Base-by-base conservation (phyloP, 306 rosid species). In the Phaseolus lunatus region DNA sequence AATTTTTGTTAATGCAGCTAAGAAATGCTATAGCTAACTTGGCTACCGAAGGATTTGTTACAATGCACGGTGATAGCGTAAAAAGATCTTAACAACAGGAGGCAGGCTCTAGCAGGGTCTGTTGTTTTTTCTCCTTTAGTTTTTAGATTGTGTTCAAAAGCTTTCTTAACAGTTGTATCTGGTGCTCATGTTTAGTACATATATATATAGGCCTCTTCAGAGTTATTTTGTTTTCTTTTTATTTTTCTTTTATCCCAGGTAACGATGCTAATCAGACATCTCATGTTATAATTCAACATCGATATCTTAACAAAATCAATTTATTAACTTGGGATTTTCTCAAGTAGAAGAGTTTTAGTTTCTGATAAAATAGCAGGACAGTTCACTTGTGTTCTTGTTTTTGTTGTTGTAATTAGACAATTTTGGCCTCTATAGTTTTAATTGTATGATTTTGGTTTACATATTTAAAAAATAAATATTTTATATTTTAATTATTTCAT, bases 11-110 rank as follows among this genome's bases (percentile, higher is more conserved):
- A 71, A 66, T 78, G 65, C 97, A 95, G 97, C 83, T 90, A 43
- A 92, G 88, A 86, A 92, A 79, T 72, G 92, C 96, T 24, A 80
- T 87, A 18, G 35, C 90, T 26, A 89, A 89, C 15, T 92, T 95
- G 0, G 90, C 96, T 44, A 78, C 87, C 52, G 98, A 95, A 81
- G 97, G 98, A 77, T 89, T 90, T 79, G 90, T 89, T 43, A 80
- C 84, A 35, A 43, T 88, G 84, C 91, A 85, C 12, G 98, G 97
- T 3, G 98, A 95, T 86, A 85, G 68, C 76, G 64, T 95, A 12
- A 92, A 85, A 77, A 86, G 97, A 86, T 68, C 95, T 8, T 95
- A 90, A 92, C 52, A 9, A 10, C 68, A 8, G 22, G 64, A 45
- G 58, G 37, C 70, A 64, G 41, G 1, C 15, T 72, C 24, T 74